phyloP scores from a whole-genome alignment of 2,329 filamentous ascomycete species.

The Penicillium brasilianum region DNA sequence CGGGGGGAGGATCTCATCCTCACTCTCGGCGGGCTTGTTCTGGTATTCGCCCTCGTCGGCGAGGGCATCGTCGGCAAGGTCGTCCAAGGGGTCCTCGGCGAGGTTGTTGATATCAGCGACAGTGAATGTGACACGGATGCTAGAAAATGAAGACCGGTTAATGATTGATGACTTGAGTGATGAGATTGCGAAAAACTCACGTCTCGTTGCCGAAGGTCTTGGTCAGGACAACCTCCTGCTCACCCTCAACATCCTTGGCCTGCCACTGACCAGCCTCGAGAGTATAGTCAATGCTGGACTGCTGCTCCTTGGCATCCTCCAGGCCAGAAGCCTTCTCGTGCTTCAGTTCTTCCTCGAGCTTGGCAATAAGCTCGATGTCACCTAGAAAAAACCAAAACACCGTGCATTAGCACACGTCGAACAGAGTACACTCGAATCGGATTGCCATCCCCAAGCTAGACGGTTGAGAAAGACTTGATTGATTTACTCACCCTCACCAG shows the following conservation, averaged over 20 bases:
- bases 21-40: slow-evolving; percentile 55
- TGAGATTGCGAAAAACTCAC: slow-evolving; percentile 63
- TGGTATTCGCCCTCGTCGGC: slow-evolving; percentile 63
- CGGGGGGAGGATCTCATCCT: slow-evolving; percentile 57
- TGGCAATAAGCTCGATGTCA: slow-evolving; percentile 81
- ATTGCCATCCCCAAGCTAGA: not conserved
- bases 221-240: slow-evolving; percentile 85
- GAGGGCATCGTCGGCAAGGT: slow-evolving; percentile 62
- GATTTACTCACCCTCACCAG: slow-evolving; percentile 51
- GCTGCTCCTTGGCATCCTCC: slow-evolving; percentile 73
- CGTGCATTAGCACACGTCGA: slow-evolving; percentile 11
- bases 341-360: slow-evolving; percentile 81
- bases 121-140: slow-evolving; percentile 81
- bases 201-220: slow-evolving; percentile 86
- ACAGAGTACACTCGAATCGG: not conserved
- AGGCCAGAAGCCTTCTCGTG: slow-evolving; percentile 82
- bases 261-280: slow-evolving; percentile 83
- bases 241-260: slow-evolving; percentile 76
- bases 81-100: slow-evolving; percentile 57
- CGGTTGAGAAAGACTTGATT: not conserved
- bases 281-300: slow-evolving; percentile 92
- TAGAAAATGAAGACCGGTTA: not conserved
- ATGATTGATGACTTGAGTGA: not conserved
- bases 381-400: slow-evolving; percentile 43
- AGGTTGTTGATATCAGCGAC: slow-evolving; percentile 79